phyloP scores from a whole-genome alignment of 2,329 filamentous ascomycete genomes.

The Xylaria sp. region DNA sequence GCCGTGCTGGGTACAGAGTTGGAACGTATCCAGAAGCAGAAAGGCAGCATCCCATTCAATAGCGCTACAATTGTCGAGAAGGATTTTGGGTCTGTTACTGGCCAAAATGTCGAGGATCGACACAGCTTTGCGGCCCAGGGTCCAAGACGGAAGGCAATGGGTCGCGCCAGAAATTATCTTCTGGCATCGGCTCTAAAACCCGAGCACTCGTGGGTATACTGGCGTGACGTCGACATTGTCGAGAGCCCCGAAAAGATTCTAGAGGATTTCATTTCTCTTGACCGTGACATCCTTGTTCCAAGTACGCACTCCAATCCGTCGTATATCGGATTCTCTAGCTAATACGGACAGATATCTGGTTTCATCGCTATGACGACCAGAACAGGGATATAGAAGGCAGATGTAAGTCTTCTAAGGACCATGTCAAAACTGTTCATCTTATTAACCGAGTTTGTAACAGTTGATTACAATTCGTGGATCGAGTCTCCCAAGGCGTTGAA shows the following conservation, averaged over 20 bases:
- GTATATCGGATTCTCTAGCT: conserved; percentile 13
- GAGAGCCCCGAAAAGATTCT: conserved; percentile 89
- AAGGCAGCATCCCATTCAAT: conserved; percentile 84
- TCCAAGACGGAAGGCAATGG: conserved; percentile 90
- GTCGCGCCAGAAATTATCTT: conserved; percentile 90
- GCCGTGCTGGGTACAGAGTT: conserved; percentile 87
- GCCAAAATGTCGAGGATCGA: conserved; percentile 82
- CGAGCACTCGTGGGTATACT: conserved; percentile 98
- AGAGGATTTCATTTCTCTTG: conserved; percentile 94
- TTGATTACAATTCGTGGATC: conserved; percentile 99
- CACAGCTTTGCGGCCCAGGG: conserved; percentile 90
- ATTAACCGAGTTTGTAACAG: conserved; percentile 57
- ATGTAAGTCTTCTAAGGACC: conserved; percentile 68
- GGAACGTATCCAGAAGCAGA: conserved; percentile 84
- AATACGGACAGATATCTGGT: conserved; percentile 83
- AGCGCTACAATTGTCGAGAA: conserved; percentile 90
- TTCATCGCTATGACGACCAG: conserved; percentile 82
- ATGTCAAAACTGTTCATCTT: neutral
- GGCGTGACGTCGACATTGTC: conserved; percentile 96
- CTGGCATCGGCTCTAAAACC: conserved; percentile 85
- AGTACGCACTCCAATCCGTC: conserved; percentile 69
- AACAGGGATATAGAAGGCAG: conserved; percentile 90
- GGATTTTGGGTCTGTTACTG: conserved; percentile 81
- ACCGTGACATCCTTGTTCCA: conserved; percentile 91
- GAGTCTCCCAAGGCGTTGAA: conserved; percentile 87